Evolutionary conservation across 2,329 filamentous ascomycete genomes (phyloP).

Genomic region (Metarhizium robertsii): DNA sequence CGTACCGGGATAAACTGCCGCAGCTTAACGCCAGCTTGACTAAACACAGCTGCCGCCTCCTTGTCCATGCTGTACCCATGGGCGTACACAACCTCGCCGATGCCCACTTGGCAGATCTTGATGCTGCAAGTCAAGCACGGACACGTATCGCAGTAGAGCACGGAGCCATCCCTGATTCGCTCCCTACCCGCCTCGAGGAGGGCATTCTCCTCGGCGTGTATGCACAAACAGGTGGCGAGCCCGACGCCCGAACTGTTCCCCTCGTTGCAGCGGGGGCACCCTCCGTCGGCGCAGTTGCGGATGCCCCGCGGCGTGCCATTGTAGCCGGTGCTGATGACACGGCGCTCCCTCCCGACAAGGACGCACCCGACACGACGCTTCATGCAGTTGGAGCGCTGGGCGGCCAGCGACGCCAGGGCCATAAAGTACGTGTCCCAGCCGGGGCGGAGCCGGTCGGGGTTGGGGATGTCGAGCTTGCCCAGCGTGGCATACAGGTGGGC

Average conservation of each 20-base stretch:
- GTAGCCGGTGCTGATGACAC: constrained; percentile 92
- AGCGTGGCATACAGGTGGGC: constrained; percentile 65
- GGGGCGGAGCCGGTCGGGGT: constrained; percentile 72
- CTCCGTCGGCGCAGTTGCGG: constrained; percentile 85
- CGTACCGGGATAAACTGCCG: constrained; percentile 80
- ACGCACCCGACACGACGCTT: constrained; percentile 94
- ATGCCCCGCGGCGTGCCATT: constrained; percentile 92
- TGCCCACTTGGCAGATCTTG: constrained; percentile 96
- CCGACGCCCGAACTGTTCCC: constrained; percentile 60
- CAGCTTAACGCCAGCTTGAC: constrained; percentile 72
- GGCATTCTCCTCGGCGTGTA: constrained; percentile 98
- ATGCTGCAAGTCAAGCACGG: constrained; percentile 96
- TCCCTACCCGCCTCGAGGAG: constrained; percentile 89
- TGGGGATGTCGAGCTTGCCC: constrained; percentile 63
- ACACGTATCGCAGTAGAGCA: constrained; percentile 92
- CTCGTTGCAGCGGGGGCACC: constrained; percentile 79
- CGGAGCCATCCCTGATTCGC: constrained; percentile 70
- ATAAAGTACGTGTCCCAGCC: constrained; percentile 98
- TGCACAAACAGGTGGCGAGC: constrained; percentile 81
- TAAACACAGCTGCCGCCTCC: constrained; percentile 72
- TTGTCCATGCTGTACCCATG: constrained; percentile 92
- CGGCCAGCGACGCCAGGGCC: constrained; percentile 85
- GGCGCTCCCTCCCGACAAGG: constrained; percentile 66
- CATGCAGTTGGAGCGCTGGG: constrained; percentile 94
- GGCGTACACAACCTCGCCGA: constrained; percentile 89